Percentiles rank a stretch among this genome's conserved stretches.
phyloP scores from a whole-genome alignment of 2,329 filamentous ascomycete species.

The Teratosphaeria gauchensis region DNA sequence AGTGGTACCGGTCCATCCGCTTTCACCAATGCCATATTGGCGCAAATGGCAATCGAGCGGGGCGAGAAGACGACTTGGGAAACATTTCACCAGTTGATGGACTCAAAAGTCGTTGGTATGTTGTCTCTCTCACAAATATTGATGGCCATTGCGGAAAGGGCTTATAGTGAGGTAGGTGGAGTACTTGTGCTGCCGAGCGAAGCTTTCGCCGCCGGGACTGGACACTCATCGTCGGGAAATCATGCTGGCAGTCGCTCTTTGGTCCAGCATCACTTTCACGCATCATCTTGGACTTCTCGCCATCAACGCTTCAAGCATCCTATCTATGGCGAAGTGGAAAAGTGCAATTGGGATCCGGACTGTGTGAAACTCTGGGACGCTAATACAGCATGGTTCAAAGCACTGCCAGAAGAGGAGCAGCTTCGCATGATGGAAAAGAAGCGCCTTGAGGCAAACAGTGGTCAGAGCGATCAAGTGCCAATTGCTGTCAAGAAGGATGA shows the following conservation, averaged over 20 bases:
- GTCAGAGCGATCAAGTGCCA: neutral
- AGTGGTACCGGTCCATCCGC: constrained; percentile 61
- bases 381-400: constrained; percentile 51
- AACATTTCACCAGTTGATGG: constrained; percentile 54
- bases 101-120: constrained; percentile 52
- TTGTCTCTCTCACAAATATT: no score
- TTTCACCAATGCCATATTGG: constrained; percentile 56
- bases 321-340: constrained; percentile 58
- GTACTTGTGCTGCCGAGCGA: constrained; percentile 61
- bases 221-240: constrained; percentile 63
- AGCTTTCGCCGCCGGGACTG: constrained; percentile 63
- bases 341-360: constrained; percentile 58
- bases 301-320: constrained; percentile 60
- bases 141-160: no score
- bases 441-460: neutral
- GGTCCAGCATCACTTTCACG: constrained; percentile 67
- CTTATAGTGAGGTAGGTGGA: constrained; percentile 26
- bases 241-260: constrained; percentile 56
- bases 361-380: constrained; percentile 58
- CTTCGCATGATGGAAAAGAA: constrained; percentile 4
- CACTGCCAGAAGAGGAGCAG: constrained; percentile 49
- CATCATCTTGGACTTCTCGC: constrained; percentile 58
- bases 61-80: constrained; percentile 49
- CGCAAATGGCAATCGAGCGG: constrained; percentile 48
- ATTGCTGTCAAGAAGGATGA: neutral